These are phyloP conservation scores for Solanum virginianum DNA, from an alignment of 257 asterid genomes.

Conservation along the genomic window DNA sequence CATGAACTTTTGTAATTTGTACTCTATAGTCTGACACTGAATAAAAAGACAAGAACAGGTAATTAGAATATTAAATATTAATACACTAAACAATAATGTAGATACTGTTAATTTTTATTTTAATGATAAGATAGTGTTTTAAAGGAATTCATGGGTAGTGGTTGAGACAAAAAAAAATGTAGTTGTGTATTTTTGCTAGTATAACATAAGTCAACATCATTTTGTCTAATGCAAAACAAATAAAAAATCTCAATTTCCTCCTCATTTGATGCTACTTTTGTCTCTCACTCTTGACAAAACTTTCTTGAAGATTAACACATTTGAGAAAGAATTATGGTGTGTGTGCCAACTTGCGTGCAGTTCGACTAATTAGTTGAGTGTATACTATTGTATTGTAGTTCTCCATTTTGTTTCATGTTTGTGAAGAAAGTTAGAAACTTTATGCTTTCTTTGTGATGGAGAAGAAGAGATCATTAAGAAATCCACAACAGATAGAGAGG, in stretches of 20 bases:
- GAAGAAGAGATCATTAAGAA: constrained; percentile 30
- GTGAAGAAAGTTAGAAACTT: not conserved
- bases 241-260: not conserved
- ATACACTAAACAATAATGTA: not conserved
- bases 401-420: not conserved
- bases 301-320: not conserved
- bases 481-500: constrained; percentile 15
- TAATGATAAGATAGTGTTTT: not conserved
- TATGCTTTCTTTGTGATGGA: constrained; percentile 18
- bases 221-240: not conserved
- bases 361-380: not conserved
- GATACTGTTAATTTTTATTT: not conserved
- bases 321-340: not conserved
- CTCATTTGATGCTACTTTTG: not conserved
- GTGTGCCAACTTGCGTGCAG: not conserved
- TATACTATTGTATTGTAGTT: not conserved
- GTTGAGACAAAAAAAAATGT: constrained; percentile 2
- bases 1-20: not conserved
- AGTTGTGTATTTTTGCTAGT: not conserved
- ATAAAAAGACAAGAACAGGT: not conserved
- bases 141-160: not conserved
- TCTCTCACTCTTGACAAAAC: not conserved
- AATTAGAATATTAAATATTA: not conserved
- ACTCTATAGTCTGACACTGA: not conserved
- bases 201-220: constrained; percentile 3